Conservation (phyloP, 2,329 filamentous ascomycete genomes). For the Hypoxylon sp. region DNA sequence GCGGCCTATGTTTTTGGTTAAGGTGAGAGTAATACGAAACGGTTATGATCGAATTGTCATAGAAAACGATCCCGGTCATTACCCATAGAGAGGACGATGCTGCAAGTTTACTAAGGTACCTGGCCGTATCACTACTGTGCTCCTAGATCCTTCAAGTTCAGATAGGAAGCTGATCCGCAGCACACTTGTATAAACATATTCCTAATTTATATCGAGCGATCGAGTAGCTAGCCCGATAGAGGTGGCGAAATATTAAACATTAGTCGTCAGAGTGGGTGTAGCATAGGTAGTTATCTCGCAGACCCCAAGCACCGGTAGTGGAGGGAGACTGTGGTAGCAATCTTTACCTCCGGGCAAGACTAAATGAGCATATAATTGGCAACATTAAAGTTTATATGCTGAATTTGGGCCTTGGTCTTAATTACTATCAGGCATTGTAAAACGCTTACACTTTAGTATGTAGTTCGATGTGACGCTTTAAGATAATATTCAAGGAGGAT, state of each 20-base stretch:
- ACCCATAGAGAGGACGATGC: neutral
- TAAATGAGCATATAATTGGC: constrained; percentile 24
- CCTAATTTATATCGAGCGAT: constrained; percentile 11
- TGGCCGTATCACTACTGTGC: neutral
- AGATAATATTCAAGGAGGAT: constrained; percentile 4
- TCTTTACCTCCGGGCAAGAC: neutral
- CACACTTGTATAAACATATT: neutral
- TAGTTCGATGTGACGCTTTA: constrained; percentile 6
- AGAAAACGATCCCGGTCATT: constrained; percentile 16
- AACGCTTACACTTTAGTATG: neutral
- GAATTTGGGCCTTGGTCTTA: constrained; percentile 4
- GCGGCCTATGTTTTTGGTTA: constrained; percentile 14
- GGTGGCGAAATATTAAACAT: neutral
- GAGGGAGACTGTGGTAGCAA: constrained; percentile 11
- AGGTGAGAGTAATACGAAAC: constrained; percentile 27
- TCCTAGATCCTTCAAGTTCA: neutral
- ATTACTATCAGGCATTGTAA: constrained; percentile 2
- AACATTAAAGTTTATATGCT: constrained; percentile 34
- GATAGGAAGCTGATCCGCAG: neutral
- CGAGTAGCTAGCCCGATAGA: neutral
- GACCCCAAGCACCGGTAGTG: constrained; percentile 6
- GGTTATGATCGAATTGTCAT: constrained; percentile 34
- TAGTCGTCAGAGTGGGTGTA: neutral
- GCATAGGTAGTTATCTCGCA: neutral
- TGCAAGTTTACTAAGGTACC: constrained; percentile 12